Base-by-base conservation (phyloP, 2,329 filamentous ascomycete species). In the Scleromitrula shiraiana region DNA sequence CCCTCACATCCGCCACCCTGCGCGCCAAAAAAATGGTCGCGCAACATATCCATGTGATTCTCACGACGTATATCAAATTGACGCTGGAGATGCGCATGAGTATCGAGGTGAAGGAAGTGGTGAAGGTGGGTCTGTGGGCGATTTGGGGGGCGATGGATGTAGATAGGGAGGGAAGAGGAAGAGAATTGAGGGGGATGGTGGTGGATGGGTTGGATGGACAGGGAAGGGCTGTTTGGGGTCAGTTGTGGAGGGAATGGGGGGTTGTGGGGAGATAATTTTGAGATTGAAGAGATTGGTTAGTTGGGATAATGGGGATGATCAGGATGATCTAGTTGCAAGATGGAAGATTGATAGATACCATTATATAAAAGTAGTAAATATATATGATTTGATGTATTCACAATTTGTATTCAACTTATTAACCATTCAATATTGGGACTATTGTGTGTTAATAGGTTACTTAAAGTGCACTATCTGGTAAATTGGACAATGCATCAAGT, bases 231-330 rank as follows among this genome's bases (percentile, higher is more conserved):
- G 72, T 83, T 23, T 70, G 82, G 62, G 70, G 70, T 54, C 73
- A 75, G 50, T 67, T 82, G 68, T 81, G 74, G 53, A 76, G 72
- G 58, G 68, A 74, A 62, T 83, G 79, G 61, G 70, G 70, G 60
- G 77, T 72, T 64, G 82, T 81, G 67, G 78, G 78, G 35, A 81
- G 80, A 68, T 61, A 69, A 37, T 29, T 29, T 12, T 70, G 60
- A 77, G 72, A 64, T 82, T 81, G 67, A 78, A 78, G 35, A 81
- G 80, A 68, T 82, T n/a, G n/a, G n/a, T n/a, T n/a, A n/a, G n/a
- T n/a, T n/a, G n/a, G n/a, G n/a, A n/a, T n/a, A n/a, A n/a, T n/a
- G n/a, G n/a, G n/a, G n/a, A n/a, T n/a, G n/a, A n/a, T n/a, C n/a
- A n/a, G n/a, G n/a, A n/a, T n/a, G n/a, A n/a, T n/a, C n/a, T n/a